These are phyloP conservation scores for Orbilia blumenaviensis DNA, from an alignment of 2,329 filamentous ascomycete genomes.

Conservation along the genomic window DNA sequence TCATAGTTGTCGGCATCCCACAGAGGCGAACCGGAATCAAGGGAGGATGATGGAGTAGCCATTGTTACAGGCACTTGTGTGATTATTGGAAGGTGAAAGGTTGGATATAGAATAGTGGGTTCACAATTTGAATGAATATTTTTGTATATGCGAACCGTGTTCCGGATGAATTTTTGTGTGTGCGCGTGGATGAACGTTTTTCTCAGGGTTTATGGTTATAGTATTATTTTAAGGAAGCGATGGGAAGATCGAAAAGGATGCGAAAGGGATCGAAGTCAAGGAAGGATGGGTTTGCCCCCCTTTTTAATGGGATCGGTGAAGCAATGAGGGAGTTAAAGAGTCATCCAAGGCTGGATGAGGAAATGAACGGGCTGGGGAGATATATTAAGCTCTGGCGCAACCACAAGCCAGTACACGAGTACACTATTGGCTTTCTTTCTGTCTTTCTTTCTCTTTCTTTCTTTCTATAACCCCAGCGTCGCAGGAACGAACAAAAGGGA, in stretches of 20 bases:
- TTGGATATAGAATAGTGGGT: not conserved
- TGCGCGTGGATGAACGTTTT: not conserved
- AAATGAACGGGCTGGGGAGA: conserved; percentile 1
- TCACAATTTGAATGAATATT: not conserved
- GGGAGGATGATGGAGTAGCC: conserved; percentile 34
- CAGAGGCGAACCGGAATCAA: conserved; percentile 17
- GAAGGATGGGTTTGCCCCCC: conserved; percentile 4
- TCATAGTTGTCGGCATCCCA: conserved; percentile 51
- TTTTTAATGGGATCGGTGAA: conserved; percentile 15
- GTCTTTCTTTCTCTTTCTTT: too few species aligned
- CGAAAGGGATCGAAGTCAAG: not conserved
- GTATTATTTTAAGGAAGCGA: not conserved
- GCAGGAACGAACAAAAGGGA: not conserved
- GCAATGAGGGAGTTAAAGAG: conserved; percentile 22
- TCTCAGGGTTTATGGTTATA: not conserved
- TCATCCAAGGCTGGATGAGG: not conserved
- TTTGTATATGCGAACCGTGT: too few species aligned
- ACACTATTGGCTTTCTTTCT: too few species aligned
- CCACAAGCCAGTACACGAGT: too few species aligned
- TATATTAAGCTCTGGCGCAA: not conserved
- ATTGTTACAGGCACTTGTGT: conserved; percentile 5
- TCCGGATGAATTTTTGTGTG: too few species aligned
- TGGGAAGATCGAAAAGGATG: not conserved
- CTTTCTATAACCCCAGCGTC: too few species aligned
- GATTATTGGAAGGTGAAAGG: too few species aligned